Conservation (phyloP, 805 yeast genomes). For the Cyberlindnera nakhonratchasimensis region DNA sequence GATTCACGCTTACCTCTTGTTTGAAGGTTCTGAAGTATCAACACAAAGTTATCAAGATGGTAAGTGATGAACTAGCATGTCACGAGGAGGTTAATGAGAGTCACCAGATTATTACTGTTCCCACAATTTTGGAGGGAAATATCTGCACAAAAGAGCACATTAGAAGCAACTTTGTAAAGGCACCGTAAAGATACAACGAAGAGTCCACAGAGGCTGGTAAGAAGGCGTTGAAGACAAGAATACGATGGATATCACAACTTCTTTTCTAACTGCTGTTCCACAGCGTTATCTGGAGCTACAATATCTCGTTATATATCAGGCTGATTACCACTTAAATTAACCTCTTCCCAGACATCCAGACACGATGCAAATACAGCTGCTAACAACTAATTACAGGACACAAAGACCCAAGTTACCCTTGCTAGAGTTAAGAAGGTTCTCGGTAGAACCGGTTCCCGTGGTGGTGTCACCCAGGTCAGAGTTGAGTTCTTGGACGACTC, state of each 20-base stretch:
- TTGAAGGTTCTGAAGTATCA: conserved; percentile 8
- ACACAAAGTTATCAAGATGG: conserved; percentile 23
- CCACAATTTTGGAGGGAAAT: neutral
- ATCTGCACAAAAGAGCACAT: too few relatives aligned
- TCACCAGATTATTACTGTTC: neutral
- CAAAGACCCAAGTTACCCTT: conserved; percentile 75
- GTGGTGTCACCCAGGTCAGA: conserved; percentile 99
- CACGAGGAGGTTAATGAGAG: neutral
- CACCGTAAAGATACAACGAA: too few relatives aligned
- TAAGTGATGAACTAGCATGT: conserved; percentile 12
- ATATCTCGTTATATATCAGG: too few relatives aligned
- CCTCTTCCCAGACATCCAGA: neutral
- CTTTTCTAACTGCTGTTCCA: neutral
- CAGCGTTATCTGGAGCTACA: neutral
- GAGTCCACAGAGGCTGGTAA: neutral
- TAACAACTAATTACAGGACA: conserved; percentile 22
- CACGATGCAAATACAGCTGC: neutral
- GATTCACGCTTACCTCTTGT: neutral
- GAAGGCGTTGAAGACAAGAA: neutral
- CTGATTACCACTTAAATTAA: too few relatives aligned
- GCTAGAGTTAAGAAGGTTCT: conserved; percentile 99
- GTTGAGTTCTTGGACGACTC: conserved; percentile 95
- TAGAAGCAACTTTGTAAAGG: too few relatives aligned
- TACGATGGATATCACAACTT: neutral
- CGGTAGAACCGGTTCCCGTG: conserved; percentile 99